Percentiles rank a stretch among this genome's conserved stretches.
Conservation (phyloP, 495 filamentous ascomycete species). For the Articulospora tetracladia region DNA sequence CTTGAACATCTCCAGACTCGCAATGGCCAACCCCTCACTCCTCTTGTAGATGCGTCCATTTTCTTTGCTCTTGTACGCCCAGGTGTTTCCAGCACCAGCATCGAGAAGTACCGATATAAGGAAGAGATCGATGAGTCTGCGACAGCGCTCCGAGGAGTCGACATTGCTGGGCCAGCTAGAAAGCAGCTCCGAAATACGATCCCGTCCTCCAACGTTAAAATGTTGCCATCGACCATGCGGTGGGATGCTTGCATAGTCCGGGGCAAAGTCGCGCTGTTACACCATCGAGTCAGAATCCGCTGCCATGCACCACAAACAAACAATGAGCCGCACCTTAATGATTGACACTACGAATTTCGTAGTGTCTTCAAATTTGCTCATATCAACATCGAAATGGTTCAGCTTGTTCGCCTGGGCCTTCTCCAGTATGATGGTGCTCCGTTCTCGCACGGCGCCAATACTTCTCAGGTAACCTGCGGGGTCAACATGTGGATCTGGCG, state of each 20-base stretch:
- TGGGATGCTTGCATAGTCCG: constrained; percentile 56
- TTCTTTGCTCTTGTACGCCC: constrained; percentile 89
- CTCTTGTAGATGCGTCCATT: constrained; percentile 80
- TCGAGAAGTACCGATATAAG: constrained; percentile 88
- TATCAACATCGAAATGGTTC: constrained; percentile 88
- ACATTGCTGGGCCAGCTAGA: constrained; percentile 51
- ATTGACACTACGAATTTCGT: constrained; percentile 92
- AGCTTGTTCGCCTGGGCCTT: constrained; percentile 78
- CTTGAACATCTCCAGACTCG: constrained; percentile 98
- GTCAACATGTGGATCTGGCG: constrained; percentile 86
- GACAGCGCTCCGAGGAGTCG: constrained; percentile 65
- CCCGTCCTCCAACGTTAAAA: constrained; percentile 77
- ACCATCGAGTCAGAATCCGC: neutral
- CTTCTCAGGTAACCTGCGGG: constrained; percentile 91
- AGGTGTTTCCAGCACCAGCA: constrained; percentile 77
- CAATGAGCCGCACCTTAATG: constrained; percentile 70
- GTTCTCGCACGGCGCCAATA: constrained; percentile 81
- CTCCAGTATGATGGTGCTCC: constrained; percentile 65
- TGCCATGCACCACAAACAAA: neutral
- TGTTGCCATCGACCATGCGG: constrained; percentile 88
- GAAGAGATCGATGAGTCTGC: constrained; percentile 79
- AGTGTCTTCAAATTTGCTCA: constrained; percentile 81
- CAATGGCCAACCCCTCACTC: constrained; percentile 90
- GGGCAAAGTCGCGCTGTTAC: constrained; percentile 23
- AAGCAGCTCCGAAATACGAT: constrained; percentile 71